Evolutionary conservation across 1,284 basidiomycete species (phyloP), one percentile per base, ranked within the genome.

Genomic region (Ustanciosporium gigantosporum): DNA sequence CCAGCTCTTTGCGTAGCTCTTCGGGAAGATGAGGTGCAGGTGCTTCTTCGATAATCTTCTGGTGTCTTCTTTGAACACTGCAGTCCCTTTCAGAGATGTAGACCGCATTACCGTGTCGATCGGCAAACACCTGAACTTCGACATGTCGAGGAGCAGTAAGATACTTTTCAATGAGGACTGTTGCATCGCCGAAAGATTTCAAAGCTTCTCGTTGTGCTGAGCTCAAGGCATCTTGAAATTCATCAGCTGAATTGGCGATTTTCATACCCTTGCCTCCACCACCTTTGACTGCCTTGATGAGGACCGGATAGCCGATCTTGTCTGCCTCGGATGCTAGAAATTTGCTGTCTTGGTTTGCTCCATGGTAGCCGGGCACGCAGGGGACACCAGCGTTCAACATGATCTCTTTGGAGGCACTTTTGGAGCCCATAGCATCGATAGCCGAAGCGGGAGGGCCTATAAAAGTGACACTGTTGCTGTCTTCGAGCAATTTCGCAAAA

Each of bases 11-110:
- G 31, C 91, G 84, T 34, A 93, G 81, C 49, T 87, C 86, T 0
- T 84, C 80, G 1, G 86, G 84, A 22, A 96, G 80, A 3, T 90
- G 89, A 3, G 92, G 92, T 3, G 92, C 93, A 16, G 93, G 93
- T 4, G 92, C 91, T 84, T 93, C 90, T 77, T 93, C 90, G 51
- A 93, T 91, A 55, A 93, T 91, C 83, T 93, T 95, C 81, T 95
- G 91, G 73, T 93, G 92, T 52, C 92, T 82, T 66, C 93, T 81
- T 79, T 96, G 93, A 11, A 95, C 91, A 0, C 90, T 92, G 75
- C 92, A 96, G 75, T 96, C 92, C 37, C 92, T 83, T 79, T 94
- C 91, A 87, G 90, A 93, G 23, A 95, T 82, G 76, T 89, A 90
- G 19, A 94, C 88, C 5, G 86, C 88, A 46, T 84, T 84, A n/a